Percentiles rank a stretch among this genome's conserved stretches.
phyloP scores from a whole-genome alignment of 176 grass and related monocot species.

The Echinochloa phyllopogon region DNA sequence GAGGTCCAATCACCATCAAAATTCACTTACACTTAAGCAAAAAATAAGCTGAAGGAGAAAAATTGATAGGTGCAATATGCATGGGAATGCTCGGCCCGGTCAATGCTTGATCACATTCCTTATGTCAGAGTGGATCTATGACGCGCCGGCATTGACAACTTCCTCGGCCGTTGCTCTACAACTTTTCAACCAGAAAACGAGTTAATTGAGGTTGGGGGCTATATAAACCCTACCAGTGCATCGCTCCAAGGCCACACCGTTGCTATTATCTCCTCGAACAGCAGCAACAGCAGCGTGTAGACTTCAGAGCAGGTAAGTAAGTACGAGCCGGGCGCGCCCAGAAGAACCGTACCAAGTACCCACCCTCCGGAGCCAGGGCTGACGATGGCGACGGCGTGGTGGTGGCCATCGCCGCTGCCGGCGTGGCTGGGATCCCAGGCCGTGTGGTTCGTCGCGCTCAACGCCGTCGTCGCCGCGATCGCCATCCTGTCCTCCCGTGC shows the following conservation, averaged over 20 bases:
- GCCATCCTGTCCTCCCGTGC: slow-evolving; percentile 20
- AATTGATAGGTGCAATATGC: not conserved
- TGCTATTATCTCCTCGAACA: not conserved
- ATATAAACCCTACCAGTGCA: not conserved
- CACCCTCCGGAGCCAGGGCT: no score
- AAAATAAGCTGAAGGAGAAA: not conserved
- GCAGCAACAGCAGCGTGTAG: no score
- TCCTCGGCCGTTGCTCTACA: not conserved
- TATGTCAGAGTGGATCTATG: not conserved
- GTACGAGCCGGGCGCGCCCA: not conserved
- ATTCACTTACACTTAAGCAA: no score
- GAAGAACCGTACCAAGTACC: not conserved
- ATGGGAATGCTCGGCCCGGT: not conserved
- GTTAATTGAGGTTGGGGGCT: not conserved
- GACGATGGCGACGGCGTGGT: slow-evolving; percentile 3
- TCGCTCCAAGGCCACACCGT: not conserved
- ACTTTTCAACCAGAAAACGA: slow-evolving; percentile 4
- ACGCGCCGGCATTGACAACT: not conserved
- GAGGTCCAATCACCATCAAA: no score
- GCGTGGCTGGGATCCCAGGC: not conserved
- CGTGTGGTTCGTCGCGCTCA: slow-evolving; percentile 40
- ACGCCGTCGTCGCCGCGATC: slow-evolving; percentile 42
- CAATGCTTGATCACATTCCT: not conserved
- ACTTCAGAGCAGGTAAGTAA: not conserved
- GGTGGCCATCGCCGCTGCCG: not conserved